Base-by-base conservation (phyloP, 305 asterid species). In the Solanum hybrid region DNA sequence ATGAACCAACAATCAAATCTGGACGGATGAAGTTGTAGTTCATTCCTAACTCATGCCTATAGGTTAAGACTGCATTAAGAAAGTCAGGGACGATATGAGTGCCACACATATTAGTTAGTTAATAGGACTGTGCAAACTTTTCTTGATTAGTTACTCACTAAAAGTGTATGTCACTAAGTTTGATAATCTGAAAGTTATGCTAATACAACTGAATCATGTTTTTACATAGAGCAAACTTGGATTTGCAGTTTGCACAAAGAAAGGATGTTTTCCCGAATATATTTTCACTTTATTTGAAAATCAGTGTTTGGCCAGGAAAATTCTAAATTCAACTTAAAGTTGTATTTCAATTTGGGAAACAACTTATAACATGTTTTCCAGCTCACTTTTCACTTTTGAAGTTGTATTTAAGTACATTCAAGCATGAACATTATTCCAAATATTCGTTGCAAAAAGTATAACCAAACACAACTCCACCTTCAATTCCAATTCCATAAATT, bases 11-110 rank as follows among this genome's bases (percentile, higher is more conserved):
- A 75, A 97, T 95, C 92, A 97, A 91, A 91, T 96, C 98, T 24
- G 99, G 98, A 27, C 91, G 96, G 92, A 96, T 96, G 94, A 97
- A 97, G 93, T 95, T 93, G 91, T 96, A 97, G 93, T 96, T 95
- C 98, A 97, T 96, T 88, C 99, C 99, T 87, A 96, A 96, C 91
- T 97, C 99, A 90, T 97, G 99, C 94, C 98, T 93, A 88, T 97
- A 97, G 11, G 98, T 96, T 91, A 97, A 94, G 42, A 92, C 99
- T 97, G 95, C 72, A 90, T 64, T 42, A 56, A 71, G 80, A 88
- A 40, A 60, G 87, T n/a, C 77, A 56, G 60, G 2, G 75, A 10
- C 31, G 42, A 84, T 51, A 31, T 84, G 42, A 84, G 73, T 84
- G 73, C 42, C 75, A 51, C 87, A 84, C 29, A 1, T 29, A 46